Percentiles rank a stretch among this genome's conserved stretches.
phyloP scores from a whole-genome alignment of 2,329 filamentous ascomycete genomes.

The Fusarium xylarioides region DNA sequence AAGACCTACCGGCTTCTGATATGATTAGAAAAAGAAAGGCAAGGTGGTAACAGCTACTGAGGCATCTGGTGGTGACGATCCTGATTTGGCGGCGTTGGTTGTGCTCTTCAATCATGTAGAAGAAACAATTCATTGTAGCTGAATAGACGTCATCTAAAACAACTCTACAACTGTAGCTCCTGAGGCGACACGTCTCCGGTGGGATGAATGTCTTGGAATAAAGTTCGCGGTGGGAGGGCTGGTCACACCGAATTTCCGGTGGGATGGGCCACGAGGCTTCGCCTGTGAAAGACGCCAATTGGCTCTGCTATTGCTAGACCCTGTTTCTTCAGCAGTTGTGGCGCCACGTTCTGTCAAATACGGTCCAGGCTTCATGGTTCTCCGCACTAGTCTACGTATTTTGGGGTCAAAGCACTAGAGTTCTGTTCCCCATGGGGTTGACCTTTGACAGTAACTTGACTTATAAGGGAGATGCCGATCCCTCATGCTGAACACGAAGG shows the following conservation, averaged over 20 bases:
- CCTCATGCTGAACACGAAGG: background rate
- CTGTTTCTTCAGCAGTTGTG: background rate
- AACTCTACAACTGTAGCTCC: accelerated
- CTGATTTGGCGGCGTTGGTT: too few relatives aligned
- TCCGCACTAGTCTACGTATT: background rate
- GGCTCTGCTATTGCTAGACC: background rate
- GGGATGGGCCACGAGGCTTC: background rate
- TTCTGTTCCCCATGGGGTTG: background rate
- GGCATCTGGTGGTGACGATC: too few relatives aligned
- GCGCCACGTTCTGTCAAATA: background rate
- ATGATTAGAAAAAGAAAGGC: too few relatives aligned
- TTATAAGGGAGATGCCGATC: background rate
- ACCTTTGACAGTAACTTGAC: background rate
- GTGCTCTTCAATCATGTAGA: too few relatives aligned
- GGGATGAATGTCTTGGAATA: background rate
- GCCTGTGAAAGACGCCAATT: background rate
- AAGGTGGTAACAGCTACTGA: too few relatives aligned
- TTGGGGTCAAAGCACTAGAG: background rate
- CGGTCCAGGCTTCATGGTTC: background rate
- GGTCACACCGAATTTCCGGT: background rate
- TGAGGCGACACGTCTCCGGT: background rate
- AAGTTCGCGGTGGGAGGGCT: background rate
- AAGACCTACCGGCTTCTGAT: too few relatives aligned
- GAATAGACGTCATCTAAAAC: too few relatives aligned
- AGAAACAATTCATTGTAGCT: too few relatives aligned